These are phyloP conservation scores for Jaapia argillacea DNA, from an alignment of 768 basidiomycete species.

Conservation along the genomic window DNA sequence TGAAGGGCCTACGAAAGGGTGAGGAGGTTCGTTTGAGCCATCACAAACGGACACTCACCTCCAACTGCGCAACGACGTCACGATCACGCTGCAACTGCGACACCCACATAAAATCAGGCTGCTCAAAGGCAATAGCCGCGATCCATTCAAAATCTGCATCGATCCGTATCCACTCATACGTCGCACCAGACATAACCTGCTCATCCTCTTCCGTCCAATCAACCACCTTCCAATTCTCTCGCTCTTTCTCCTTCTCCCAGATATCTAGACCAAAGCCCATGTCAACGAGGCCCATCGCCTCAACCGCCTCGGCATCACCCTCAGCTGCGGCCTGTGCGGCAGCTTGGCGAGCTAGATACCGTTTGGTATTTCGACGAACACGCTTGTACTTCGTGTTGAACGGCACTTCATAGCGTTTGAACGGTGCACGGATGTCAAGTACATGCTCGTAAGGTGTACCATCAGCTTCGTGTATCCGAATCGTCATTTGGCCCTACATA, in stretches of 20 bases:
- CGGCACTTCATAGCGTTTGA: slow-evolving; percentile 95
- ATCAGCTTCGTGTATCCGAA: slow-evolving; percentile 98
- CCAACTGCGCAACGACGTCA: slow-evolving; percentile 94
- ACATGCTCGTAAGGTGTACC: slow-evolving; percentile 99
- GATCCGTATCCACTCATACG: slow-evolving; percentile 98
- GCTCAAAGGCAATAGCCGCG: slow-evolving; percentile 82
- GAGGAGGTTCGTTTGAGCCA: slow-evolving; percentile 3
- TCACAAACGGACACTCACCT: slow-evolving; percentile 44
- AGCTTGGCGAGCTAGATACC: slow-evolving; percentile 88
- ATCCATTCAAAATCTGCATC: slow-evolving; percentile 99
- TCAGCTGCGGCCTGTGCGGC: slow-evolving; percentile 90
- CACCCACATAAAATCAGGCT: slow-evolving; percentile 99
- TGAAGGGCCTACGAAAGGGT: slow-evolving; percentile 68
- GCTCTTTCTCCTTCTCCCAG: slow-evolving; percentile 92
- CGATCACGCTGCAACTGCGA: slow-evolving; percentile 91
- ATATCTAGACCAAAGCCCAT: slow-evolving; percentile 90
- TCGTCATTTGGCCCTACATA: slow-evolving; percentile 87
- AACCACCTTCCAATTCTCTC: slow-evolving; percentile 91
- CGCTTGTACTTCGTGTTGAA: slow-evolving; percentile 99
- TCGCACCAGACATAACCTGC: slow-evolving; percentile 85
- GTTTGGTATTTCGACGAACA: slow-evolving; percentile 89
- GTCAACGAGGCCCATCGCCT: slow-evolving; percentile 89
- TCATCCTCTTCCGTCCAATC: slow-evolving; percentile 99
- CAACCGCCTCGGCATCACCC: slow-evolving; percentile 85
- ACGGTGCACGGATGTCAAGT: slow-evolving; percentile 75